A percentile compares a stretch with the other conserved stretches of the same genome.
These are phyloP conservation scores for Neonectria sp. DNA, from an alignment of 2,329 filamentous ascomycete species.

Conservation along the genomic window DNA sequence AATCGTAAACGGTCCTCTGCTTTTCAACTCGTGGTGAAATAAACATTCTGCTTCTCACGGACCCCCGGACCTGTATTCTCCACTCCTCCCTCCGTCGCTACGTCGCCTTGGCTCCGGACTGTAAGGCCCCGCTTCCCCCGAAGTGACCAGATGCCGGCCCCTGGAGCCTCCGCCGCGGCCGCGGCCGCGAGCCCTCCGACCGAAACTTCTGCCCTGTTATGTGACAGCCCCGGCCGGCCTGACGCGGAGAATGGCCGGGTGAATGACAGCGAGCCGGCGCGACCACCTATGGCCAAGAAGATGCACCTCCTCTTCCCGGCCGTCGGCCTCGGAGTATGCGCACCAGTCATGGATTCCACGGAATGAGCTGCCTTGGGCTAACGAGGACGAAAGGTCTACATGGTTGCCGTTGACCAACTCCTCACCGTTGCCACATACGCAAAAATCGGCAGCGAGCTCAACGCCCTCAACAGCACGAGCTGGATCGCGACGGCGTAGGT, in stretches of 20 bases:
- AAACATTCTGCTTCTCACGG: neutral
- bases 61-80: neutral
- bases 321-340: slow-evolving; percentile 55
- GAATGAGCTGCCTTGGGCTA: slow-evolving; percentile 10
- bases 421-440: slow-evolving; percentile 85
- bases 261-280: slow-evolving; percentile 14
- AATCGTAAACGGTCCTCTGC: neutral
- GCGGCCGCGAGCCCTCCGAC: slow-evolving; percentile 24
- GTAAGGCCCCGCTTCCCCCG: slow-evolving; percentile 1
- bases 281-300: slow-evolving; percentile 49
- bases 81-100: neutral
- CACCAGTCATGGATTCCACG: neutral
- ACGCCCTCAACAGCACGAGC: slow-evolving; percentile 80
- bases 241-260: slow-evolving; percentile 34
- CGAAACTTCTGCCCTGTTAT: slow-evolving; percentile 50
- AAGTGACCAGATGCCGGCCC: slow-evolving; percentile 32
- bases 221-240: slow-evolving; percentile 8
- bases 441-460: slow-evolving; percentile 81
- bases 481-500: slow-evolving; percentile 75
- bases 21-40: neutral
- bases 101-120: neutral
- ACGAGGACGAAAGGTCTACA: slow-evolving; percentile 69
- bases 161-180: slow-evolving; percentile 3
- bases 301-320: slow-evolving; percentile 57
- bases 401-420: slow-evolving; percentile 83